Base-by-base conservation (phyloP, 1,284 basidiomycete genomes). In the Athelia sp. region DNA sequence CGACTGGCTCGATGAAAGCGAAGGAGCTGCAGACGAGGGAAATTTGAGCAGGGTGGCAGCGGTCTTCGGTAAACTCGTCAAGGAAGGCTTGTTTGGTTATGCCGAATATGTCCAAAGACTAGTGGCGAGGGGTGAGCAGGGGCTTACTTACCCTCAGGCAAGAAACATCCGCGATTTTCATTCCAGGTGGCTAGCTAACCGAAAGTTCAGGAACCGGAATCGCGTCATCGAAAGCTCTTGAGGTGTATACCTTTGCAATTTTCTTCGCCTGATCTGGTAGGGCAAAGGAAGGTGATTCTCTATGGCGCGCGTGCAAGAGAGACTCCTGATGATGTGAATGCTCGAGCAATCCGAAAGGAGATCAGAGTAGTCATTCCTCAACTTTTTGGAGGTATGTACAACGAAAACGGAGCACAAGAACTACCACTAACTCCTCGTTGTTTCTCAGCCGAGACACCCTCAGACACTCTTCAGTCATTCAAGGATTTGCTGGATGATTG, bases 81-180 rank as follows among this genome's bases (percentile, higher is more conserved):
- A 86, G 57, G 70, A 76, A 22, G 84, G 81, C 3, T 64, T 93
- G 18, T 95, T 96, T 63, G 90, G 87, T 1, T 96, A 92, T 60
- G 74, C 82, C n/a, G 75, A 77, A 36, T 97, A 95, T 60, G 77
- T 96, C 24, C 90, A 93, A 60, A 79, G 88, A 22, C 74, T 97
- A 19, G 84, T 95, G 49, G 90, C 92, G 1, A 77, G 90, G 21
- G 89, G 91, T 6, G 89, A 90, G 59, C 58, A 64, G 0, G 84
- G 82, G 4, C 62, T 89, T 43, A 75, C 75, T 2, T 73, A 66
- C 53, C 64, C 64, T n/a, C 75, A 82, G 62, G 84, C 83, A 54
- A 24, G 71, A 43, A 29, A 31, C n/a, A 40, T 22, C 40, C 15
- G 22, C 19, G 35, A 17, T 1, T 15, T 3, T n/a, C 38, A 23